Base-by-base conservation (phyloP, 257 asterid genomes). In the Fraxinus americana region DNA sequence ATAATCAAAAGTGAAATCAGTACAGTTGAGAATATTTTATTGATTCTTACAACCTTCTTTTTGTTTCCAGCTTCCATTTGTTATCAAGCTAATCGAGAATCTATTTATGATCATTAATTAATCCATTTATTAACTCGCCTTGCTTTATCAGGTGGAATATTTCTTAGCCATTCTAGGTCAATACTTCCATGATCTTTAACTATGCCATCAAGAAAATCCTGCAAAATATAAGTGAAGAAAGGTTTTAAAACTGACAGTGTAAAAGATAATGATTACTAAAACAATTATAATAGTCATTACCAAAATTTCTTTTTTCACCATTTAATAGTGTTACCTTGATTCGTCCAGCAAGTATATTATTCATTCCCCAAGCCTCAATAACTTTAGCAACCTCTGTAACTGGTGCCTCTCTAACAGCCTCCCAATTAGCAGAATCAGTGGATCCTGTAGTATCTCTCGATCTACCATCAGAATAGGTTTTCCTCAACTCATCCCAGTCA, bases 101-200 rank as follows among this genome's bases (percentile, higher is more conserved):
- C 66, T 57, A 35, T 6, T 52, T 14, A 41, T 16, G n/a, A 54
- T 35, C 25, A 71, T 8, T 32, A 50, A 52, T 59, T 36, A 63
- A 78, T 17, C 30, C 35, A 54, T 54, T 38, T 27, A 52, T 0
- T 19, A 32, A 30, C 82, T 72, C 85, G 86, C 96, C 85, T 88
- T 66, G 86, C 89, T 73, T 87, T 73, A 12, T 81, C 78, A 0
- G 86, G 87, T 5, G 93, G 92, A 73, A 84, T 89, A 67, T 85
- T 80, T 84, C 92, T 80, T 74, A 93, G 80, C 96, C 97, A 93
- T 80, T 90, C 98, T 5, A 93, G 85, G 78, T 91, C 92, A 39
- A 86, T 16, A 57, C 81, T 74, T 17, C 89, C 91, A 43, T 87
- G 92, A 80, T 90, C 87, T 69, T 74, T 79, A 7, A 83, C 73